A percentile compares a stretch with the other conserved stretches of the same genome.
Evolutionary conservation across 345 rosid genomes (phyloP).

Genomic region (Linum usitatissimum): DNA sequence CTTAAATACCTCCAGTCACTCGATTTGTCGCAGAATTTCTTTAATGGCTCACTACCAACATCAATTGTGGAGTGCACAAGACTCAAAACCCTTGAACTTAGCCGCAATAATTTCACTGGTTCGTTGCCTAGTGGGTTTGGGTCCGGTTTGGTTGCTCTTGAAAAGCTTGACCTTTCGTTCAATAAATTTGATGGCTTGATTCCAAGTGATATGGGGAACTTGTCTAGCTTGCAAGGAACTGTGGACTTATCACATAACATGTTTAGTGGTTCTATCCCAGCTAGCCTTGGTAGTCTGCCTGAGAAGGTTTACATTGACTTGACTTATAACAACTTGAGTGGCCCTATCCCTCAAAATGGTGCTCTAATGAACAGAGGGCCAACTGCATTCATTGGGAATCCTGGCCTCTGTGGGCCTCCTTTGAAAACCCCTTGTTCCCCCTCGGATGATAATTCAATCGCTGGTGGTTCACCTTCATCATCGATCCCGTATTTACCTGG

Average conservation of each 20-base stretch:
- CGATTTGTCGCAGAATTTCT: slow-evolving; percentile 78
- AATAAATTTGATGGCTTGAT: slow-evolving; percentile 61
- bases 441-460: slow-evolving; percentile 17
- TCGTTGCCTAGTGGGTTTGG: slow-evolving; percentile 66
- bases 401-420: slow-evolving; percentile 84
- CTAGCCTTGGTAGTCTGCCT: slow-evolving; percentile 74
- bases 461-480: slow-evolving; percentile 33
- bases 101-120: slow-evolving; percentile 72
- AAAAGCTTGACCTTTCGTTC: slow-evolving; percentile 72
- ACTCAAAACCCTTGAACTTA: slow-evolving; percentile 60
- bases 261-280: slow-evolving; percentile 64
- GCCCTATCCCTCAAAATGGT: slow-evolving; percentile 93
- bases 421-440: slow-evolving; percentile 67
- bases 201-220: slow-evolving; percentile 64
- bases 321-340: slow-evolving; percentile 74
- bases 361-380: slow-evolving; percentile 91
- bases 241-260: slow-evolving; percentile 87
- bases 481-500: slow-evolving; percentile 62
- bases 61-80: slow-evolving; percentile 71
- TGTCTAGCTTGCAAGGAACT: slow-evolving; percentile 86
- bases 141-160: slow-evolving; percentile 47
- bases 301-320: slow-evolving; percentile 94
- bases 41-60: slow-evolving; percentile 58
- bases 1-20: slow-evolving; percentile 66
- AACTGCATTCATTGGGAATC: slow-evolving; percentile 84